phyloP scores from a whole-genome alignment of 331 rosid species.

The Prunus yedoensis region DNA sequence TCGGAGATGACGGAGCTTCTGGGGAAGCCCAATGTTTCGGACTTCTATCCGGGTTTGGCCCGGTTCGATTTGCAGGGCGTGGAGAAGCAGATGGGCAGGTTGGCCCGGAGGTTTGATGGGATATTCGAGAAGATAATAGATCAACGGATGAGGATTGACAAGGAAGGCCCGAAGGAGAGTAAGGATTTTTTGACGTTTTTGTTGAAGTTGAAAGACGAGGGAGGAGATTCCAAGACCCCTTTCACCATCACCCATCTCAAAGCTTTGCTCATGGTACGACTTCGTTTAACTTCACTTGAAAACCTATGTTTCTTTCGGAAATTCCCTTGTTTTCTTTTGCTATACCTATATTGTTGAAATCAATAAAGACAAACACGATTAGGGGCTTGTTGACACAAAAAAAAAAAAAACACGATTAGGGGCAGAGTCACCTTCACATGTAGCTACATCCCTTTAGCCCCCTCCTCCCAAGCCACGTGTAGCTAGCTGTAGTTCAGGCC shows the following conservation, averaged over 20 bases:
- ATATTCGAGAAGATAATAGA: conserved; percentile 60
- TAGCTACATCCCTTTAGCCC: too few species aligned
- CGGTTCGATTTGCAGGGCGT: conserved; percentile 81
- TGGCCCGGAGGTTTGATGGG: conserved; percentile 40
- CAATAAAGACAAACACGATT: too few species aligned
- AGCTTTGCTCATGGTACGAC: conserved; percentile 66
- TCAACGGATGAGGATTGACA: conserved; percentile 22
- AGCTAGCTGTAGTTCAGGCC: too few species aligned
- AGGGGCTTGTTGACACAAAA: too few species aligned
- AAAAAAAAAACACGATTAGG: too few species aligned
- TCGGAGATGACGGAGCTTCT: conserved; percentile 44
- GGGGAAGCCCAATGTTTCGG: conserved; percentile 73
- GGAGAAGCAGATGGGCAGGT: conserved; percentile 36
- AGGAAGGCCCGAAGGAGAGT: neutral
- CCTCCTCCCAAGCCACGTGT: too few species aligned
- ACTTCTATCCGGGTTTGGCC: conserved; percentile 67
- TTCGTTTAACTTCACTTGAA: too few species aligned
- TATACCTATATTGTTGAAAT: too few species aligned
- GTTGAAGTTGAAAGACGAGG: conserved; percentile 53
- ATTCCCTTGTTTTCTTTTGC: too few species aligned
- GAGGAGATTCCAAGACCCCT: conserved; percentile 48
- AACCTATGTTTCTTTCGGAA: too few species aligned
- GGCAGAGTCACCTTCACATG: too few species aligned
- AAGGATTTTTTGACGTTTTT: conserved; percentile 64
- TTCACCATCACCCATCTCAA: conserved; percentile 52